Evolutionary conservation across 169 alveolate species (phyloP), one percentile per base, ranked within the genome.

Genomic region (Babesia ovata): DNA sequence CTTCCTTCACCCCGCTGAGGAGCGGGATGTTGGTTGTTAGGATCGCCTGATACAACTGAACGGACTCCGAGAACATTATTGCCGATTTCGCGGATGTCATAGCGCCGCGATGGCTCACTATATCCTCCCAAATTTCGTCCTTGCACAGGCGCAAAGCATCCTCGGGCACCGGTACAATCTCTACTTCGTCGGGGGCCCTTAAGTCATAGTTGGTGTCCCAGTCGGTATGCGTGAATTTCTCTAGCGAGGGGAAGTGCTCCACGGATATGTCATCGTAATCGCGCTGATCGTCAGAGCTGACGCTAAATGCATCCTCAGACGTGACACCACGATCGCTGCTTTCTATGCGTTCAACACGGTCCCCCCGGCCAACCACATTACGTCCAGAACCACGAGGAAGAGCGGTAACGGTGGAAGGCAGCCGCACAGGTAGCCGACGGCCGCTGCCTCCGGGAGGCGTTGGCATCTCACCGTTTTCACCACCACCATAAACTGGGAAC

Each of bases 21-120:
- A 56, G 36, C 19, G 75, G 79, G 48, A 73, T 61, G 76, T 75
- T 65, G 42, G 69, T 53, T 17, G 50, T 42, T 12, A 83, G 49
- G n/a, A 83, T 56, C 36, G 90, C 33, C 57, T 83, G 90, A 44
- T 83, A 83, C 21, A 83, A 46, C 70, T 83, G 90, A 9, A 83
- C 62, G 6, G 85, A 74, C 16, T 83, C 90, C 49, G 83, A 58
- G 49, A 83, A 83, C 73, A 71, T 52, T 10, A 54, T 54, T n/a
- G 70, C 65, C 17, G 63, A 63, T 12, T 73, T 73, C 28, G 75
- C 48, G 10, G 76, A 44, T 13, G 62, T 60, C 63, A 39, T 22
- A 29, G 59, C 75, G 36, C 78, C 82, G 16, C 63, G 21, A 4
- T 3, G 59, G 17, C 6, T 46, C 16, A 53, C 44, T 28, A 70